Base-by-base conservation (phyloP, 495 filamentous ascomycete genomes). In the Tuber umbilicatum region DNA sequence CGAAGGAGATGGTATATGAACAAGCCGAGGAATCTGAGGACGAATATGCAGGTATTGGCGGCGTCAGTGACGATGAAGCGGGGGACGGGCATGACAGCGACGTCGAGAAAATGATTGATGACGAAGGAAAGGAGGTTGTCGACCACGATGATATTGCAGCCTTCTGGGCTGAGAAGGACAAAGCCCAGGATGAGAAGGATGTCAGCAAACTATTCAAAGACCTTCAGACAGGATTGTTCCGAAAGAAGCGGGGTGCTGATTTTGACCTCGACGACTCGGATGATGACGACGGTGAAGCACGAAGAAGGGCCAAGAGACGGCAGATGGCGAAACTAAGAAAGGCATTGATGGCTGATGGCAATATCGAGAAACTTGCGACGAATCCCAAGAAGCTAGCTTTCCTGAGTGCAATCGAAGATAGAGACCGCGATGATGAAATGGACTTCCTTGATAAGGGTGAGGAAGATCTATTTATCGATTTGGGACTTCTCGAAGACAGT, bases 21-120 rank as follows among this genome's bases (percentile, higher is more conserved):
- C 93, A 95, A 80, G 95, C 95, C 55, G 93, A 95, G 79, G 95
- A 99, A 85, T 98, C 96, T 0, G 96, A 98, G 82, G 95, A 99
- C 82, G 95, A 99, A 83, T 99, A 97, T 82, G 95, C 94, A 43
- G 96, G 96, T 2, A 86, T 98, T 60, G 96, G 96, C 69, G 95
- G 95, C 64, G 91, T 87, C 5, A 93, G 93, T 83, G 94, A 94
- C 70, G 96, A 99, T 75, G 93, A 93, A 55, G 91, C 90, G 70
- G 89, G 86, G 37, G 90, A 90, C 50, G 92, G 93, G 73, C 88
- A 91, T 75, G 83, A 83, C 55, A 85, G 86, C 42, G 86, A 86
- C 17, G 85, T 92, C 73, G 89, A 91, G 76, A 91, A 93, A 83
- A 95, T 98, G 89, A 95, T 98, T 80, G 94, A 99, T 81, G 90